Base-by-base conservation (phyloP, 2,329 filamentous ascomycete species). In the Fusarium nygamai region DNA sequence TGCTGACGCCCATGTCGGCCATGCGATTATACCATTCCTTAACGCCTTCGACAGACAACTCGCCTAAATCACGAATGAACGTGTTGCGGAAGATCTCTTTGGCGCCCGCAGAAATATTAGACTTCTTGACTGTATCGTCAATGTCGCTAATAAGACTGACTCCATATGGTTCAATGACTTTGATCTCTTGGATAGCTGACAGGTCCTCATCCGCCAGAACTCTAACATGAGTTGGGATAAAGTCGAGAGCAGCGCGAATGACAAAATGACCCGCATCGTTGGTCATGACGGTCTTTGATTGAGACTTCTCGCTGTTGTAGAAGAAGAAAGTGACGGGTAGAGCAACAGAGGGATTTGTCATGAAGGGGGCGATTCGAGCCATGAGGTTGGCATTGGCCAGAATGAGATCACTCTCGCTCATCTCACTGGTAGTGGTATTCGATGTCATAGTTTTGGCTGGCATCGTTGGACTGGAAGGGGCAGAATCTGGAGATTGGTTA, bases 121-220 rank as follows among this genome's bases (percentile, higher is more conserved):
- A 98, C 78, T 95, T 93, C 82, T 99, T 99, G 80, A 99, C 92
- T 0, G 96, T 99, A 82, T 99, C 96, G 79, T 99, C 96, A 72
- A 99, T 96, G 81, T 99, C 96, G 81, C 94, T 98, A 81, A 99
- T 98, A 67, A 99, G 80, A 81, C 95, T 98, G 71, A 99, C 89
- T 46, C 96, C 96, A 29, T 86, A 86, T 0, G 93, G 90, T 67
- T 96, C 92, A 8, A 93, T 95, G 58, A 98, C 86, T 46, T 90
- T 87, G 50, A 99, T 88, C 63, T 93, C 89, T 72, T 96, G 93
- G 4, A 92, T 94, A 0, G 92, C 92, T 22, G 95, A 97, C 8
- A 99, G 86, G 66, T 92, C 89, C 79, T 98, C 95, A 19, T 93
- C 95, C 11, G 94, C 96, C 24, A 99, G 84, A 3, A 99, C 93